phyloP scores from a whole-genome alignment of 306 rosid genomes.

The Castanospermum australe region DNA sequence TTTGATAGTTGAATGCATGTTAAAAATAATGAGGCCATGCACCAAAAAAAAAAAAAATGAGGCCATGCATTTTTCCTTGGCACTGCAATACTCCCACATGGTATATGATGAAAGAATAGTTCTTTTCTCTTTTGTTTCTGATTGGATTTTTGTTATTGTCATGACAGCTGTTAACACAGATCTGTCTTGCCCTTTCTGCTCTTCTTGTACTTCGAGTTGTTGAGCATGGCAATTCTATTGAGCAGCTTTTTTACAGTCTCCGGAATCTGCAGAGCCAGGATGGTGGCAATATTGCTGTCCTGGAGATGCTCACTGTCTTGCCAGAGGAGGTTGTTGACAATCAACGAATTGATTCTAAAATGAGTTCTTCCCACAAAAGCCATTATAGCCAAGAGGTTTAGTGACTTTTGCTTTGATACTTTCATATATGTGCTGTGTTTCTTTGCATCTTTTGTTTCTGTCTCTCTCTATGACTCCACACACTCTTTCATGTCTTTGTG shows the following conservation, averaged over 20 bases:
- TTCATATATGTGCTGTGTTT: conserved; percentile 4
- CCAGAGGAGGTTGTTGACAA: conserved; percentile 89
- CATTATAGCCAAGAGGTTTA: conserved; percentile 84
- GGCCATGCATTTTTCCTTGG: background rate
- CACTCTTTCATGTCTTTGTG: conserved; percentile 6
- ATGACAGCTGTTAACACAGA: conserved; percentile 90
- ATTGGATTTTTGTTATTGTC: conserved; percentile 31
- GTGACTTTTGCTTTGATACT: conserved; percentile 31
- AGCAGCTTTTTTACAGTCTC: conserved; percentile 90
- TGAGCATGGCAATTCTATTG: conserved; percentile 84
- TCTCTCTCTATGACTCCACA: conserved; percentile 1
- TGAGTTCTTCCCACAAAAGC: conserved; percentile 55
- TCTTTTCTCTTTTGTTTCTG: background rate
- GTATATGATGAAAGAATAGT: background rate
- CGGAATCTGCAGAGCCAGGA: conserved; percentile 76
- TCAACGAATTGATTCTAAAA: conserved; percentile 57
- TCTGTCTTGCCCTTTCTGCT: conserved; percentile 93
- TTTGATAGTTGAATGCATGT: conserved; percentile 1
- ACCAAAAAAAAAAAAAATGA: background rate
- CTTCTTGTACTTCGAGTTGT: conserved; percentile 78
- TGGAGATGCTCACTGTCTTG: conserved; percentile 95
- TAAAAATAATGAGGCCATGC: background rate
- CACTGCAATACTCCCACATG: background rate
- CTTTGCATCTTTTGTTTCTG: background rate
- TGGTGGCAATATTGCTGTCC: conserved; percentile 74